Percentiles rank a stretch among this genome's conserved stretches.
Conservation (phyloP, 2,329 filamentous ascomycete genomes). For the Aaosphaeria arxii region DNA sequence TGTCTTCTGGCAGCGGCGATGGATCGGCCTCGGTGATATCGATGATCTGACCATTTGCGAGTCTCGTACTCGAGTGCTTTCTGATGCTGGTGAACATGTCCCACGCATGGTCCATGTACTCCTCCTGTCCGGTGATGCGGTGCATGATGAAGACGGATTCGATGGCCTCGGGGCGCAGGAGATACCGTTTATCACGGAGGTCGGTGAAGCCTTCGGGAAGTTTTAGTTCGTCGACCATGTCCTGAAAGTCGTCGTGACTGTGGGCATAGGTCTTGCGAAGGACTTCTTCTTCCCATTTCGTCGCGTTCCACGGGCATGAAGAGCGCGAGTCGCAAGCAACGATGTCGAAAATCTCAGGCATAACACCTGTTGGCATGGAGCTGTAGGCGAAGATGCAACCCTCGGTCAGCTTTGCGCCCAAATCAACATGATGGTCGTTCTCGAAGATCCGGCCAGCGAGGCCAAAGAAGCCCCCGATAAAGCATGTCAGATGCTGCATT, state of each 20-base stretch:
- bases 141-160: constrained; percentile 61
- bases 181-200: constrained; percentile 42
- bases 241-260: constrained; percentile 10
- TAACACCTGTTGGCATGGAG: constrained; percentile 54
- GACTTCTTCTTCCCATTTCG: constrained; percentile 45
- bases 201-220: constrained; percentile 41
- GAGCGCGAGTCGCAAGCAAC: constrained; percentile 44
- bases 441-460: constrained; percentile 57
- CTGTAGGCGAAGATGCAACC: constrained; percentile 62
- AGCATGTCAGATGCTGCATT: constrained; percentile 59
- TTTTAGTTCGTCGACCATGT: constrained; percentile 12
- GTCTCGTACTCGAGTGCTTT: constrained; percentile 36
- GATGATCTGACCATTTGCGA: constrained; percentile 44
- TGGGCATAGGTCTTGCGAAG: constrained; percentile 15
- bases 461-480: constrained; percentile 61
- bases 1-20: constrained; percentile 26
- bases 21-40: constrained; percentile 36
- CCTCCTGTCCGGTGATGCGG: constrained; percentile 54
- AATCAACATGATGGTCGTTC: constrained; percentile 50
- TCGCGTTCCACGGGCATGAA: constrained; percentile 54
- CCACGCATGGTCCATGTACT: constrained; percentile 45
- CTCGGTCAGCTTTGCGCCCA: constrained; percentile 58
- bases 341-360: constrained; percentile 57
- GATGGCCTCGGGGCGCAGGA: constrained; percentile 55
- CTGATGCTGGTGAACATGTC: constrained; percentile 46